A percentile compares a stretch with the other conserved stretches of the same genome.
Conservation (phyloP, 148 eudicot genomes). For the Heliamphora exappendiculata region DNA sequence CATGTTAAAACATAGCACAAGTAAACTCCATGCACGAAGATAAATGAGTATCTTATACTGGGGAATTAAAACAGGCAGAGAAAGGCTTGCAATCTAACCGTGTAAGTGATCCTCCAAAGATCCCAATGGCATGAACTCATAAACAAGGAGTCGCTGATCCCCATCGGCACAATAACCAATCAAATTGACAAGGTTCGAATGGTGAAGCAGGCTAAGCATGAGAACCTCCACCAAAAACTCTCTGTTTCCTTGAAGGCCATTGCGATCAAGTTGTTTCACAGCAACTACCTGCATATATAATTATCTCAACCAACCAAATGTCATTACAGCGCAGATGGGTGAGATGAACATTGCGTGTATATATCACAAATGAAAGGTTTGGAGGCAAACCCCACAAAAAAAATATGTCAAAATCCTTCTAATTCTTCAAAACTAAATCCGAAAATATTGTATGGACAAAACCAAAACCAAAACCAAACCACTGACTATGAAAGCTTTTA, state of each 20-base stretch:
- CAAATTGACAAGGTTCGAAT: slow-evolving; percentile 84
- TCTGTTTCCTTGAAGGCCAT: slow-evolving; percentile 94
- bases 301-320: slow-evolving; percentile 2
- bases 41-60: not conserved
- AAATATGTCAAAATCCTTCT: not conserved
- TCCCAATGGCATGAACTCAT: slow-evolving; percentile 93
- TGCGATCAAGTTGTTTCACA: slow-evolving; percentile 90
- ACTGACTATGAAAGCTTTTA: not conserved
- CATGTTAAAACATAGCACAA: not conserved
- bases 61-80: not conserved
- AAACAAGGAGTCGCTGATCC: slow-evolving; percentile 95
- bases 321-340: not conserved
- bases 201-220: slow-evolving; percentile 95
- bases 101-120: slow-evolving; percentile 97
- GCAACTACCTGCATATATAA: slow-evolving; percentile 72
- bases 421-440: not conserved
- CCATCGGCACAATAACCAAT: slow-evolving; percentile 98
- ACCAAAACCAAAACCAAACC: not conserved
- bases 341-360: not conserved
- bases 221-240: slow-evolving; percentile 97
- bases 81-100: slow-evolving; percentile 38
- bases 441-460: not conserved
- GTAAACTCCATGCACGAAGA: not conserved
- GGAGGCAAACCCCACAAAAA: not conserved
- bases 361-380: not conserved